phyloP scores from a whole-genome alignment of 2,329 filamentous ascomycete genomes.

The Neonectria sp. region DNA sequence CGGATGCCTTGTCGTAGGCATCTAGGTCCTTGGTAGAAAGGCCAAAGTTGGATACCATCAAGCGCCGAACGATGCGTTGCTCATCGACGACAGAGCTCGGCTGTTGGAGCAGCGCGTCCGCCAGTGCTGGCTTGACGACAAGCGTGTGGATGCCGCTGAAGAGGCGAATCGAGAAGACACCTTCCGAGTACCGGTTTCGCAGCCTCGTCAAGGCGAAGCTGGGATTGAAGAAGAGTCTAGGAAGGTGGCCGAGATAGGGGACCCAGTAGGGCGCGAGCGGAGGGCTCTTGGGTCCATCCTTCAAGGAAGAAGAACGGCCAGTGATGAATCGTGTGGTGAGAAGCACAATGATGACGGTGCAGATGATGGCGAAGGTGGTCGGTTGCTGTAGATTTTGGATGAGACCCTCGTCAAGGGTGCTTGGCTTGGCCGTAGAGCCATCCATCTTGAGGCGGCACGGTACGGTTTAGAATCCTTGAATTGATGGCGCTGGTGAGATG shows the following conservation, averaged over 20 bases:
- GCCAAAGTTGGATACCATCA: slow-evolving; percentile 54
- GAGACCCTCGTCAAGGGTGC: slow-evolving; percentile 36
- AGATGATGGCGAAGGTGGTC: slow-evolving; percentile 40
- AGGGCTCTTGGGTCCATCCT: slow-evolving; percentile 41
- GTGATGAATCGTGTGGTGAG: slow-evolving; percentile 47
- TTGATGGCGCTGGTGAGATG: not conserved
- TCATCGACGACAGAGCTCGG: slow-evolving; percentile 47
- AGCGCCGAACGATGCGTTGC: slow-evolving; percentile 41
- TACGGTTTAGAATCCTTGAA: not conserved
- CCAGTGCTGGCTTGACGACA: slow-evolving; percentile 52
- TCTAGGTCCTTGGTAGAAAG: slow-evolving; percentile 47
- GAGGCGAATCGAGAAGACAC: slow-evolving; percentile 54
- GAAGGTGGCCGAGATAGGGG: slow-evolving; percentile 55
- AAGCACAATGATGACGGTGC: slow-evolving; percentile 45
- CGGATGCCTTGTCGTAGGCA: slow-evolving; percentile 50
- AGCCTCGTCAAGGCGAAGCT: slow-evolving; percentile 50
- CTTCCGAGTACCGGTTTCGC: slow-evolving; percentile 50
- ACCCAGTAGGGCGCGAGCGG: slow-evolving; percentile 54
- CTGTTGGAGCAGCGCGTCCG: slow-evolving; percentile 48
- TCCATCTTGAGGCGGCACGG: slow-evolving; percentile 31
- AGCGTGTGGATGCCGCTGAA: slow-evolving; percentile 53
- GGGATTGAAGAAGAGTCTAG: slow-evolving; percentile 50
- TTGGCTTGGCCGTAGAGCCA: slow-evolving; percentile 27
- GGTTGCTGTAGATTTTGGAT: slow-evolving; percentile 43
- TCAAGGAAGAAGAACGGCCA: slow-evolving; percentile 56